These are phyloP conservation scores for Trichophaea hybrida DNA, from an alignment of 2,329 filamentous ascomycete species.

Conservation along the genomic window DNA sequence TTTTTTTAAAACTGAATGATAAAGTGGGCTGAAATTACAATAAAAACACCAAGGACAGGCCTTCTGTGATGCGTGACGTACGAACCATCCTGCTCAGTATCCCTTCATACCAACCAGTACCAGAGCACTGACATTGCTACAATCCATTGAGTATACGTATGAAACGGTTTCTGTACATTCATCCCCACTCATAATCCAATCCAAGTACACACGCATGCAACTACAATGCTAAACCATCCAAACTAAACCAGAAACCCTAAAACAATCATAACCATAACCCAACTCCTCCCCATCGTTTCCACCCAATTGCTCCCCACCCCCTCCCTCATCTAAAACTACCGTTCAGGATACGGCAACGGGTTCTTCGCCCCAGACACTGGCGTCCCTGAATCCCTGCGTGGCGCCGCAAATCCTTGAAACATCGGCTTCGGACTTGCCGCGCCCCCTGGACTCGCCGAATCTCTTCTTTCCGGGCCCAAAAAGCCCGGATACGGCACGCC, in stretches of 20 bases:
- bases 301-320: background rate
- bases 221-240: background rate
- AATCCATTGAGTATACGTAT: no score
- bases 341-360: background rate
- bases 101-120: no score
- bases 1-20: no score
- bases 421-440: background rate
- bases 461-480: background rate
- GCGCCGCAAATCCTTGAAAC: background rate
- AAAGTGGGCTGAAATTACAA: no score
- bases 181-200: no score
- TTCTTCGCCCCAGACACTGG: background rate
- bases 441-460: no score
- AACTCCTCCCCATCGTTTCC: background rate
- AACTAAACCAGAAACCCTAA: background rate
- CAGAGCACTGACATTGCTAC: no score
- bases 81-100: no score
- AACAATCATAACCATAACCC: background rate
- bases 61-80: no score
- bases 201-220: no score
- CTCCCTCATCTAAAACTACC: background rate
- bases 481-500: background rate
- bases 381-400: background rate
- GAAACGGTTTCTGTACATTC: no score
- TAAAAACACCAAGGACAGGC: no score